Base-by-base conservation (phyloP, 2,329 filamentous ascomycete species). In the Bipolaris victoriae region DNA sequence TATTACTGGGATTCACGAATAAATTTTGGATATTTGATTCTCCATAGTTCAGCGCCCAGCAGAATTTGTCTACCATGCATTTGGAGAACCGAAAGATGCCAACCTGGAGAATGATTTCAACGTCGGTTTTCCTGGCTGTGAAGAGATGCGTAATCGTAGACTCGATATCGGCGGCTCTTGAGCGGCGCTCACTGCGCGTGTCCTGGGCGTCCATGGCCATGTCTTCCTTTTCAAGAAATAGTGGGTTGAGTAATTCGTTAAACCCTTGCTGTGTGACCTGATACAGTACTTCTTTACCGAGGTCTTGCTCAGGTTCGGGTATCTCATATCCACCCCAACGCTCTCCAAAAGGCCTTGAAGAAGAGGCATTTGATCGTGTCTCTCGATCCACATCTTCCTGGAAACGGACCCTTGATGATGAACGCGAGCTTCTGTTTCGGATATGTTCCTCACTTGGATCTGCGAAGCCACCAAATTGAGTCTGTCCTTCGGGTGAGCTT, bases 181-280 rank as follows among this genome's bases (percentile, higher is more conserved):
- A 60, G 18, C 69, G 67, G 26, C 75, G 74, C 41, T 76, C 69
- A 6, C 49, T 52, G 46, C 71, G 70, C 15, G 70, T 72, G 22
- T 63, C 66, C 18, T 85, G 84, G 10, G 88, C 88, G 52, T 86
- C 83, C 57, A 95, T 69, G 78, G 92, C 88, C 16, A 91, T 75
- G 61, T 93, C 88, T 75, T 98, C 94, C 63, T 89, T 89, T 4
- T 84, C 82, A 65, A 89, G 89, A 79, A 99, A 99, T 0, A 99
- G 82, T 1, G 88, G 84, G 70, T 98, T 91, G 0, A 99, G 84
- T 2, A 98, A 81, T 76, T 98, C 92, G 69, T 98, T 97, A 78
- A 97, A 91, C 0, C 92, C 90, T 75, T 97, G 90, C 75, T 97
- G 92, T 0, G 91, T 92, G 31, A 96, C 88, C 73, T 97, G 91